These are phyloP conservation scores for Mortierella sp. DNA, from an alignment of 371 early-diverging fungal genomes.

Conservation along the genomic window DNA sequence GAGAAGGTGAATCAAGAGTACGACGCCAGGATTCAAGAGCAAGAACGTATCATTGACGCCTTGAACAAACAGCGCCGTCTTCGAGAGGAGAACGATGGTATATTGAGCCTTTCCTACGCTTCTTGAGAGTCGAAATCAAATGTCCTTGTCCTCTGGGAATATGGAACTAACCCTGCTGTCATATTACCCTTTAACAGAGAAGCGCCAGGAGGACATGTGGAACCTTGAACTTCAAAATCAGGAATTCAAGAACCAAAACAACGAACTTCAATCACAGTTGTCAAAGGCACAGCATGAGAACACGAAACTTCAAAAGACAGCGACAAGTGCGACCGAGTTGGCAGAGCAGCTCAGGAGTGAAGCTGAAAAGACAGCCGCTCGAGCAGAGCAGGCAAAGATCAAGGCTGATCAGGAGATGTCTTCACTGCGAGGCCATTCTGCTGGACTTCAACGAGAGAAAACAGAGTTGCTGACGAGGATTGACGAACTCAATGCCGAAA, in stretches of 20 bases:
- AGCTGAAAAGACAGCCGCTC: constrained; percentile 66
- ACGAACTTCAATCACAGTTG: constrained; percentile 65
- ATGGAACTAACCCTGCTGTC: too few species aligned
- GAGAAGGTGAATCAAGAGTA: constrained; percentile 73
- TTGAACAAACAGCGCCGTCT: constrained; percentile 70
- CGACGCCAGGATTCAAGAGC: constrained; percentile 72
- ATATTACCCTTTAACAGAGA: too few species aligned
- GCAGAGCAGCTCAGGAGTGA: constrained; percentile 71
- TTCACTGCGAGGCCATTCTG: constrained; percentile 66
- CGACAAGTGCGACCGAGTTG: constrained; percentile 64
- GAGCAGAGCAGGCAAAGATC: constrained; percentile 64
- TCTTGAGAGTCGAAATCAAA: constrained; percentile 55
- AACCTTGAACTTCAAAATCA: constrained; percentile 70
- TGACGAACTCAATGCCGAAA: constrained; percentile 65
- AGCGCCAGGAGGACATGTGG: constrained; percentile 72
- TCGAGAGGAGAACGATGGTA: constrained; percentile 73
- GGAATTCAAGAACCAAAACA: constrained; percentile 62
- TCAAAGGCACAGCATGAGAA: constrained; percentile 67
- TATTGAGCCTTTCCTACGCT: background rate
- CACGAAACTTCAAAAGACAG: constrained; percentile 65
- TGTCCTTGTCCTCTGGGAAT: too few species aligned
- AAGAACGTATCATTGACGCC: constrained; percentile 73
- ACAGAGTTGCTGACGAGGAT: constrained; percentile 65
- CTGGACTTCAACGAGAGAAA: constrained; percentile 75
- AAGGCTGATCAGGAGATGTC: constrained; percentile 76